Evolutionary conservation across 179 eudicot species (phyloP).

Genomic region (Silene vulgaris): DNA sequence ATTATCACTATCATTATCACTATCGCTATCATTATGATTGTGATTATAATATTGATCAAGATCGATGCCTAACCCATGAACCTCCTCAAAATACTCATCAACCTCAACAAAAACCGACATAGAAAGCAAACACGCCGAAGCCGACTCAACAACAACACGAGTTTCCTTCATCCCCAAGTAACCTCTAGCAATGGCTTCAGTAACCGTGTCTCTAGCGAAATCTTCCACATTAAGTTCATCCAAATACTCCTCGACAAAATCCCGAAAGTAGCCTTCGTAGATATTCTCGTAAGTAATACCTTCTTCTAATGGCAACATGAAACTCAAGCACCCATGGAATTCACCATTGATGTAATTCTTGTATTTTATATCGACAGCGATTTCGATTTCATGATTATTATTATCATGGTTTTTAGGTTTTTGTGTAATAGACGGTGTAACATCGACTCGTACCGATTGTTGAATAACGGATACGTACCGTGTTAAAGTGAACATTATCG

Average conservation of each 20-base stretch:
- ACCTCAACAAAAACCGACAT: conserved; percentile 2
- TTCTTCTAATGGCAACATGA: neutral
- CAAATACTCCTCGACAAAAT: neutral
- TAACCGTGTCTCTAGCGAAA: neutral
- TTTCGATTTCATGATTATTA: neutral
- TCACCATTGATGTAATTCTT: neutral
- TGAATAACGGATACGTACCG: neutral
- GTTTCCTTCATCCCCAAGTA: neutral
- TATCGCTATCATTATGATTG: too few relatives aligned
- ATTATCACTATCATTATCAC: neutral
- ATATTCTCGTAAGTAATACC: neutral
- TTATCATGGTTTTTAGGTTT: neutral
- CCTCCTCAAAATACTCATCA: conserved; percentile 2
- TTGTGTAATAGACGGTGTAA: neutral
- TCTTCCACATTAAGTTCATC: neutral
- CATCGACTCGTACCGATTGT: neutral
- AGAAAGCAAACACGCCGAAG: neutral
- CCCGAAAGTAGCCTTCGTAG: neutral
- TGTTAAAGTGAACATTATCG: conserved; percentile 1
- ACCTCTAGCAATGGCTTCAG: neutral
- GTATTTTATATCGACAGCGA: too few relatives aligned
- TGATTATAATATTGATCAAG: neutral
- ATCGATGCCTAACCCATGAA: neutral
- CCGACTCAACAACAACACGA: neutral
- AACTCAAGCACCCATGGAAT: neutral